Base-by-base conservation (phyloP, 2,329 filamentous ascomycete genomes). In the Amauroascus niger region DNA sequence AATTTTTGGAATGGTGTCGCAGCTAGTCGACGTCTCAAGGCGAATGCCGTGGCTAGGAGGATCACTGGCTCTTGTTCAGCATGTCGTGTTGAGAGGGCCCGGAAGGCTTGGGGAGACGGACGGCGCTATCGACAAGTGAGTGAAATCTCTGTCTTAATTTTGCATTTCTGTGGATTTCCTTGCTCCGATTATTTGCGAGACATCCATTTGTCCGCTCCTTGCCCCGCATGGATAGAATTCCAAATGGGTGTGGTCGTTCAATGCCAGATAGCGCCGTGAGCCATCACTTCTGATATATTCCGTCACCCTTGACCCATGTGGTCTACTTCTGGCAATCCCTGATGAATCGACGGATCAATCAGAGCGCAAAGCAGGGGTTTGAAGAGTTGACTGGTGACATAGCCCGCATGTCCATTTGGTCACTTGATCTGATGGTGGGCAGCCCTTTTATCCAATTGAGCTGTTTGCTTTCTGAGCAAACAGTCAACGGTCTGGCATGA, bases 41-140 rank as follows among this genome's bases (percentile, higher is more conserved):
- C 86, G 88, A 69, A 95, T 95, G 88, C 91, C 91, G 59, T 97
- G 91, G 91, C 78, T 95, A 54, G 78, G 77, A 65, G 88, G 88
- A 65, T 74, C 80, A 61, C 68, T 93, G 56, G 86, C 86, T 54
- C 79, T 95, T 69, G 68, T 85, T 61, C 88, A 93, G 71, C 84
- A 86, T 76, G 77, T 82, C 61, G 78, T 83, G 63, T 71, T 91
- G 64, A 75, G 77, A 63, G 88, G 89, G 22, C 87, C 87, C 59
- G 87, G 88, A 63, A 79, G 73, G 71, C 70, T 95, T 59, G 88
- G 86, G 66, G 78, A 79, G 63, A 80, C 85, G 26, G 79, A 94
- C 69, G 84, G 88, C 59, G 78, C 83, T 68, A 74, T 96, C 71
- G 91, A 97, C 76, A 94, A 88, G 91, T 97, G 82, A 84, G 88